Conservation (phyloP, 495 filamentous ascomycete species). For the Podospora pseudocomata region DNA sequence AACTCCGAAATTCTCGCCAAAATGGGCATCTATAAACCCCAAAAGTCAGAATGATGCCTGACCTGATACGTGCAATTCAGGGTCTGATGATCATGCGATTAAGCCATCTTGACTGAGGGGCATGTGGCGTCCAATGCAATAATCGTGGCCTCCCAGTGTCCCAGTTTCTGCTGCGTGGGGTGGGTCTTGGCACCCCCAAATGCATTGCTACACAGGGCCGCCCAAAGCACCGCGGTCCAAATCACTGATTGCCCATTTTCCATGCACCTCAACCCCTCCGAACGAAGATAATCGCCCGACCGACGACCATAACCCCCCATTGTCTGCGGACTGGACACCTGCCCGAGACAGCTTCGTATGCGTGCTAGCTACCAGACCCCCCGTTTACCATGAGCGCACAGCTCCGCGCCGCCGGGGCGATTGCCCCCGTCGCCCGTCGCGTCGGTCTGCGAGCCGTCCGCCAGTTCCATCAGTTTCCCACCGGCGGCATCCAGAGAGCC, state of each 20-base stretch:
- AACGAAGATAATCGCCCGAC: background rate
- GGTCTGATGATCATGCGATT: background rate
- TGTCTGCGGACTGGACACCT: background rate
- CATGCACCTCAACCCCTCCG: background rate
- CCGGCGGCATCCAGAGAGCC: conserved; percentile 66
- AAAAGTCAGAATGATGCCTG: background rate
- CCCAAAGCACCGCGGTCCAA: background rate
- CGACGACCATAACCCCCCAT: background rate
- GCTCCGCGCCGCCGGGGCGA: conserved; percentile 69
- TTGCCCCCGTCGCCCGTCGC: conserved; percentile 58
- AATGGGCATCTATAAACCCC: background rate
- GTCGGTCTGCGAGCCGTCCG: conserved; percentile 55
- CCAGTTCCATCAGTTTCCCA: conserved; percentile 60
- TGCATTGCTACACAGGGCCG: background rate
- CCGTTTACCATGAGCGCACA: conserved; percentile 70
- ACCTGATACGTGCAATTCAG: background rate
- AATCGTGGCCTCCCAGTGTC: background rate
- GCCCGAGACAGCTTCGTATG: conserved; percentile 19
- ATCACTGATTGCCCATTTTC: background rate
- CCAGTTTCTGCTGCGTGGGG: background rate
- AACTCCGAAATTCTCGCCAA: background rate
- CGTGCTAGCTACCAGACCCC: conserved; percentile 6
- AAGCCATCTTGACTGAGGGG: background rate
- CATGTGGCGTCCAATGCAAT: background rate
- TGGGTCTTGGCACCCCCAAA: conserved; percentile 7